Evolutionary conservation across 164 flowering plant species (phyloP).

Genomic region (Vitis cinerea): DNA sequence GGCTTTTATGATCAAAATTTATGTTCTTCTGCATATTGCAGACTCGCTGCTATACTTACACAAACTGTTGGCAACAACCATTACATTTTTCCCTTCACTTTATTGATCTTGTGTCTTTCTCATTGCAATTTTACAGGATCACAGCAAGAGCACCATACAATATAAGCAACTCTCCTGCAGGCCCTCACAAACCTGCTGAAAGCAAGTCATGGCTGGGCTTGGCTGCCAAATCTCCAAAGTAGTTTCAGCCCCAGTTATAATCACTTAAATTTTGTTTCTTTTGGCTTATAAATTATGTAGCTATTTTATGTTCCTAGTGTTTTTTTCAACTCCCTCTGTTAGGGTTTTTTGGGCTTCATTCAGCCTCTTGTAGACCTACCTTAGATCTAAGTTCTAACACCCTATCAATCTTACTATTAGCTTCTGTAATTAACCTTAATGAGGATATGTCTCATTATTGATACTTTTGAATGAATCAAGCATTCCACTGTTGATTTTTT

Average conservation of each 20-base stretch:
- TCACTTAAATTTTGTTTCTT: conserved; percentile 5
- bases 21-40: no score
- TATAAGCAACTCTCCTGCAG: conserved; percentile 5
- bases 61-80: background rate
- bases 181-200: conserved; percentile 24
- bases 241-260: conserved; percentile 12
- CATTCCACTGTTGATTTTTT: background rate
- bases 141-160: conserved; percentile 56
- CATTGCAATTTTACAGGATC: conserved; percentile 41
- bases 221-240: conserved; percentile 33
- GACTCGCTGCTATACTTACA: background rate
- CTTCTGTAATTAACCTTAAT: conserved; percentile 16
- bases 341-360: background rate
- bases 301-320: no score
- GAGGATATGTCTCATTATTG: background rate
- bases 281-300: background rate
- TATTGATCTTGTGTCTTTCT: background rate
- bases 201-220: conserved; percentile 61
- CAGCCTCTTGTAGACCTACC: background rate
- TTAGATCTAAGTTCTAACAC: conserved; percentile 17
- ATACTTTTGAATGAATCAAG: background rate
- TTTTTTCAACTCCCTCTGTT: background rate
- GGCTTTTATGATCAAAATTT: no score
- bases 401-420: conserved; percentile 10
- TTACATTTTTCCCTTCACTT: background rate